Evolutionary conservation across 192 early-diverging fungal genomes (phyloP), one percentile per base, ranked within the genome.

Genomic region (Glomus cerebriforme): DNA sequence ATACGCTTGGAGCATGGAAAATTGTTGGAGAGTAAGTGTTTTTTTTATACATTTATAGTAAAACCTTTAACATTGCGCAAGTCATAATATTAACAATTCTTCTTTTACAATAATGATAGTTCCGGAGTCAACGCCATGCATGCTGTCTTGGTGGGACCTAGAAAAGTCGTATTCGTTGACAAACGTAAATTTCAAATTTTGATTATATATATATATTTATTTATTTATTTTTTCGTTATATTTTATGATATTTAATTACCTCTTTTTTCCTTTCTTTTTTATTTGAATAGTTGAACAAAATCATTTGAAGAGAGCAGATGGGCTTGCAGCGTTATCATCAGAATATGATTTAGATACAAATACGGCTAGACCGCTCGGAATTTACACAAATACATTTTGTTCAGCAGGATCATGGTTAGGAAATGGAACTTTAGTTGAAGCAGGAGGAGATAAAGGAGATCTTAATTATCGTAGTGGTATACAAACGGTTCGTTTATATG

Each of bases 341-440:
- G 83, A 87, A 72, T 88, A 87, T 75, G 85, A 88, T 81, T 17
- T 88, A 9, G 70, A 82, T 2, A 85, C 81, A 29, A 86, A 86
- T 59, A 45, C 63, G 15, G 86, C 81, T 71, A 65, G 86, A 47
- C 69, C 81, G 13, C 39, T 88, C 49, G 81, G 82, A 17, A 59
- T 88, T 7, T 67, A 81, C 27, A 88, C 87, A 59, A 88, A 88
- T 62, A 87, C 87, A 15, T 88, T 88, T 79, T 88, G 87, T 63
- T 87, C 87, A 26, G 86, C 83, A 17, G 87, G 87, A 19, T 86
- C 86, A 32, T 88, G 86, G 74, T 80, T 88, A 15, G 79, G 75
- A 5, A 88, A 88, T 32, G 87, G 87, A 24, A 88, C 86, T n/a
- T 77, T 88, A 22, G 85, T 88, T 70, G 84, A 85, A 54, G 85